These are phyloP conservation scores for Aspergillus cavernicola DNA, from an alignment of 495 filamentous ascomycete species.

Conservation along the genomic window DNA sequence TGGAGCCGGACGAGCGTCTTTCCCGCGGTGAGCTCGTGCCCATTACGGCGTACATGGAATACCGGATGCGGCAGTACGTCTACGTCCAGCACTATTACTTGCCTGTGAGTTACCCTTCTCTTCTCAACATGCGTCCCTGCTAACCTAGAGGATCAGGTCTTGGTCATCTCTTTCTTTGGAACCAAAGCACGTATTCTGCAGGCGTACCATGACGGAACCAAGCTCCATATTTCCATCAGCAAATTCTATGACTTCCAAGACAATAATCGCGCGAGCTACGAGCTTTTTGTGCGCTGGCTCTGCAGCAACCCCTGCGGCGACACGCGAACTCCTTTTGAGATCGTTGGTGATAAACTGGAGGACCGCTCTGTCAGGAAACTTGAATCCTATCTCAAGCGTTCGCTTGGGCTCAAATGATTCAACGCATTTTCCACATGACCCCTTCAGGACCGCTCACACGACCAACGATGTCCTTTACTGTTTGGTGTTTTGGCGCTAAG, in stretches of 20 bases:
- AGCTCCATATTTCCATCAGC: conserved; percentile 6
- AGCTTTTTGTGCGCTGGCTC: conserved; percentile 1
- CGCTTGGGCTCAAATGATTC: too few relatives aligned
- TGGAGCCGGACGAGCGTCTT: neutral
- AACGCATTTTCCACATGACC: too few relatives aligned
- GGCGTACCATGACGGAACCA: conserved; percentile 8
- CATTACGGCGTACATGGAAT: conserved; percentile 2
- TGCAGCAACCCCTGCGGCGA: conserved; percentile 1
- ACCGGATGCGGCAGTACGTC: neutral
- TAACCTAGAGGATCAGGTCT: neutral
- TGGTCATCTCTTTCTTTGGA: conserved; percentile 3
- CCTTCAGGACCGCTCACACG: too few relatives aligned
- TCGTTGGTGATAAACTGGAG: too few relatives aligned
- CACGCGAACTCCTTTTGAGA: neutral
- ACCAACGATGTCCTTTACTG: too few relatives aligned
- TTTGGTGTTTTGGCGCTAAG: too few relatives aligned
- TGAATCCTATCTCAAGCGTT: too few relatives aligned
- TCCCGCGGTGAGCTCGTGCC: neutral
- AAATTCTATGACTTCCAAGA: conserved; percentile 3
- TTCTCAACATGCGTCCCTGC: too few relatives aligned
- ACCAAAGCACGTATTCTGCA: conserved; percentile 10
- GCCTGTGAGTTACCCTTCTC: conserved; percentile 2
- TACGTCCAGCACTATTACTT: neutral
- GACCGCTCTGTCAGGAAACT: too few relatives aligned
- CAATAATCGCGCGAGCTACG: conserved; percentile 1